Percentiles rank a stretch among this genome's conserved stretches.
Evolutionary conservation across 1,284 basidiomycete species (phyloP).

Genomic region (Ceraceosorus bombacis): DNA sequence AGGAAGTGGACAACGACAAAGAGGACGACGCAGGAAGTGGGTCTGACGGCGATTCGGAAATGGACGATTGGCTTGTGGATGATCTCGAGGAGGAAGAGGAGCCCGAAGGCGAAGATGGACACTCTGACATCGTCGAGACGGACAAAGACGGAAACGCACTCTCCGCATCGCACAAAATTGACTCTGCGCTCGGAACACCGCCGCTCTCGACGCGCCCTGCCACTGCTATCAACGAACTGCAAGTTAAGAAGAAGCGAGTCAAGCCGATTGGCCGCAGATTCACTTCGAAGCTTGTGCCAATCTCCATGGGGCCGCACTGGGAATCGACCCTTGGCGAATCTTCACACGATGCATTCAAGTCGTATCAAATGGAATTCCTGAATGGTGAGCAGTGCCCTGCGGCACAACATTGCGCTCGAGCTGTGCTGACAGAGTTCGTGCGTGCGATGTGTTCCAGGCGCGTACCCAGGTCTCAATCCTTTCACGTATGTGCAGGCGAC

Average conservation of each 20-base stretch:
- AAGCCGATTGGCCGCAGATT: conserved; percentile 41
- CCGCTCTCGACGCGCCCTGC: background rate
- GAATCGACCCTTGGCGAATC: conserved; percentile 26
- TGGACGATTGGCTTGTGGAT: conserved; percentile 47
- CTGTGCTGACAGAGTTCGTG: background rate
- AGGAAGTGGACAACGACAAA: conserved; percentile 32
- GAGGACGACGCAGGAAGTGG: conserved; percentile 24
- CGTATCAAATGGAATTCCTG: conserved; percentile 40
- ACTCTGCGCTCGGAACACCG: background rate
- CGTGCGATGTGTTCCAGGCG: conserved; percentile 6
- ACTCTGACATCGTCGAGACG: conserved; percentile 21
- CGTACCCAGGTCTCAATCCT: conserved; percentile 15
- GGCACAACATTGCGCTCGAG: background rate
- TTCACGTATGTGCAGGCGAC: conserved; percentile 11
- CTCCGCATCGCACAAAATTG: background rate
- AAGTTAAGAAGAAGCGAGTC: conserved; percentile 38
- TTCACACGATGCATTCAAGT: conserved; percentile 30
- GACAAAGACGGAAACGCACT: conserved; percentile 21
- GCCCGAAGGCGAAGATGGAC: conserved; percentile 17
- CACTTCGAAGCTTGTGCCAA: conserved; percentile 41
- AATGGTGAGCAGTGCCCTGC: conserved; percentile 19
- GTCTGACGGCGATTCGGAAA: conserved; percentile 41
- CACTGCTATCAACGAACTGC: conserved; percentile 17
- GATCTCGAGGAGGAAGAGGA: conserved; percentile 43
- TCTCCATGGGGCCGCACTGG: conserved; percentile 44